Evolutionary conservation across 768 basidiomycete genomes (phyloP), one percentile per base, ranked within the genome.

Genomic region (Coprinellus micaceus): DNA sequence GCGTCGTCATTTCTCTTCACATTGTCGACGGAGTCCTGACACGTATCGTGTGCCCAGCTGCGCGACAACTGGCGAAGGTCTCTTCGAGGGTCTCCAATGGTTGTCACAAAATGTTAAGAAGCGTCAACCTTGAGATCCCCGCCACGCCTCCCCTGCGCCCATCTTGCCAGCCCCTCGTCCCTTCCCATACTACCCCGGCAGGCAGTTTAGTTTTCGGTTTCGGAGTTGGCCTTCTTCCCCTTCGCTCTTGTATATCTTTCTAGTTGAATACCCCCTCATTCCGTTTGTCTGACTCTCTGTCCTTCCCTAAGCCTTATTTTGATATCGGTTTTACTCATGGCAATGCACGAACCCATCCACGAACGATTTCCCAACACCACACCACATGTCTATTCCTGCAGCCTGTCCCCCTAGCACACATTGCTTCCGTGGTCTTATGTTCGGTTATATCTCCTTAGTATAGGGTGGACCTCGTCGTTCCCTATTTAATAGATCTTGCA

Each of bases 41-140:
- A 21, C 24, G 15, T 28, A n/a, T 43, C 17, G 57, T 50, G 26
- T 53, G 33, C 57, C 24, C 59, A 97, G 94, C 73, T 97, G 94
- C 67, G 94, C 94, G 17, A 95, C 94, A 26, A 94, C 94, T 25
- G 96, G 96, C 28, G 96, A 98, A 70, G 96, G 96, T 55, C 79
- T 98, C 17, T 96, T 98, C 63, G 96, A 98, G 71, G 96, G 96
- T 41, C 83, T 98, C 45, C 93, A 95, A 72, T 98, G 95, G 95
- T 77, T 98, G 64, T 95, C 93, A 52, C 92, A 94, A 74, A 97
- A 97, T 70, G 92, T 97, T 67, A 95, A 96, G 82, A 93, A 92
- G 70, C 88, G 89, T 61, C 88, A 90, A 72, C 84, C 82, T 72
- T 91, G 71, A 78, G 61, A n/a, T n/a, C 37, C 26, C n/a, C 45